Base-by-base conservation (phyloP, 2,329 filamentous ascomycete species). In the Myriangium duriaei region DNA sequence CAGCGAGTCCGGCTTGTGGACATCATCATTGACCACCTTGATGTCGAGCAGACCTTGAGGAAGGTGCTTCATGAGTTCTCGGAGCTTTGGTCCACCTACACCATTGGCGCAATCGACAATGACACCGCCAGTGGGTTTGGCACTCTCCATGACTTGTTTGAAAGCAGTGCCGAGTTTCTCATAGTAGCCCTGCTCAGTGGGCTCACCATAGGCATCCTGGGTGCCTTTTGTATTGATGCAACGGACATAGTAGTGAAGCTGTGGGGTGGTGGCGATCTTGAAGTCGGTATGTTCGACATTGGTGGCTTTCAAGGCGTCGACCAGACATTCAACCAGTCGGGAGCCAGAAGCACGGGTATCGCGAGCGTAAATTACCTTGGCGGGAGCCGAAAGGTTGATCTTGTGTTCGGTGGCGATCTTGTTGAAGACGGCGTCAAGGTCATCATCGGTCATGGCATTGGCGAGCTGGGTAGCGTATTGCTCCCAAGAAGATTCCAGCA, bases 31-130 rank as follows among this genome's bases (percentile, higher is more conserved):
- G 61, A 88, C 74, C 37, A 96, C 74, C 58, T 80, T 84, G 63
- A 93, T 79, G 40, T 93, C 76, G 37, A 95, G 64, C 14, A 73
- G 73, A 33, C 79, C 76, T 51, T 80, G 74, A 40, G 82, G 79
- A 37, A 96, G 67, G 52, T 82, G 71, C 59, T 94, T 94, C 52
- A 95, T 70, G 46, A 96, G 69, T 59, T 94, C 84, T 45, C 69
- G 68, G 49, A 98, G 66, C 65, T 95, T 94, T 29, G 88, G 87
- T 3, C 85, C 91, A 50, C 91, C 91, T 42, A 98, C 86, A 51
- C 91, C 91, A 54, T 98, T 98, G 52, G 91, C 91, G 58, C 88
- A 94, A 60, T 98, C 91, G 11, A 98, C 85, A 5, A 77, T 83
- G 46, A 98, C 66, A 40, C 72, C 62, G 4, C 86, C 86, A 36